Conservation (phyloP, 805 yeast genomes). For the Scheffersomyces coipomensis region DNA sequence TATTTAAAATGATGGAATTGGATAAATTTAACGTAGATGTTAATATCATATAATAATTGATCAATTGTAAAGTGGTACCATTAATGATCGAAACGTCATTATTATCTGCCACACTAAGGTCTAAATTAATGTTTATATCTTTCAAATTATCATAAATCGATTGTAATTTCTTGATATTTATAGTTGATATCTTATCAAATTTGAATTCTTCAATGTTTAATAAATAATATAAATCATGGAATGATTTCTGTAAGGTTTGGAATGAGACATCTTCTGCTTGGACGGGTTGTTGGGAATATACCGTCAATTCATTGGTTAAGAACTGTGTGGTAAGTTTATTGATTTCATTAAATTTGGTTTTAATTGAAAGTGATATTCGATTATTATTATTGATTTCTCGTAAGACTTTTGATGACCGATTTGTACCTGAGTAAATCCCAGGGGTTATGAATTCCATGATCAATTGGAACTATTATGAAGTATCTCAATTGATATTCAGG, state of each 20-base stretch:
- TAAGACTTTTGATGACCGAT: constrained; percentile 8
- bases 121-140: neutral
- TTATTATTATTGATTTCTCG: constrained; percentile 28
- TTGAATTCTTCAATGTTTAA: constrained; percentile 18
- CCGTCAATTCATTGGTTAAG: constrained; percentile 16
- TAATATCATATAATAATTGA: constrained; percentile 22
- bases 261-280: constrained; percentile 2
- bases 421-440: constrained; percentile 6
- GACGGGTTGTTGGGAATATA: constrained; percentile 2
- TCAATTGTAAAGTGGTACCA: constrained; percentile 10
- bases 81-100: constrained; percentile 2
- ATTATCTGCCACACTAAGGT: constrained; percentile 1
- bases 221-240: constrained; percentile 21
- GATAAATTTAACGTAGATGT: constrained; percentile 26
- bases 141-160: constrained; percentile 8
- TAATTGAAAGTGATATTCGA: constrained; percentile 24
- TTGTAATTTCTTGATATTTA: constrained; percentile 8
- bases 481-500: no score
- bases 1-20: constrained; percentile 31
- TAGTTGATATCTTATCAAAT: constrained; percentile 9
- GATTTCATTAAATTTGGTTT: constrained; percentile 18
- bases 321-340: constrained; percentile 19
- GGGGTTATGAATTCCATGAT: constrained; percentile 14
- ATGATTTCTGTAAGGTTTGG: constrained; percentile 14
- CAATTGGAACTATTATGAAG: no score